phyloP scores from a whole-genome alignment of 2,329 filamentous ascomycete genomes.

The Curvularia sp. region DNA sequence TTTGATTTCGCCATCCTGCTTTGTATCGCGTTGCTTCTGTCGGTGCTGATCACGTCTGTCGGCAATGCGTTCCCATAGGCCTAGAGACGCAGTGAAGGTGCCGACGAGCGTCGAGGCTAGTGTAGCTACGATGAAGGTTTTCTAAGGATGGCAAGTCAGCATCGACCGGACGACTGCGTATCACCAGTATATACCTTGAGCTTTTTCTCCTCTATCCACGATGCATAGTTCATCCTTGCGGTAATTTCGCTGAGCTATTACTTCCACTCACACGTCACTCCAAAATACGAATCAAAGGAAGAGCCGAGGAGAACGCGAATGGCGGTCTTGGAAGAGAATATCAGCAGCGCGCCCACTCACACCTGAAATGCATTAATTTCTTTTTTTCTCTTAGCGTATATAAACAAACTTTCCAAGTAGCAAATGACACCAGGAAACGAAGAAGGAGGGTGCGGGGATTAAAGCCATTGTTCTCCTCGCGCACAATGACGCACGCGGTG shows the following conservation, averaged over 20 bases:
- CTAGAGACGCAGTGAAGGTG: conserved; percentile 55
- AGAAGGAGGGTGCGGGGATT: conserved; percentile 10
- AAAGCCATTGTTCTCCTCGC: conserved; percentile 11
- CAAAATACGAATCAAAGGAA: background rate
- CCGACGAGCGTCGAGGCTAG: conserved; percentile 55
- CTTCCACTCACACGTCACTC: conserved; percentile 11
- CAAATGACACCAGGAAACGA: background rate
- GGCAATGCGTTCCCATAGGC: conserved; percentile 53
- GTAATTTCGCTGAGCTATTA: conserved; percentile 7
- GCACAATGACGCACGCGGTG: conserved; percentile 31
- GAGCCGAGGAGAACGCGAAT: background rate
- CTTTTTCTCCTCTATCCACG: conserved; percentile 56
- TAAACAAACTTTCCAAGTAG: background rate
- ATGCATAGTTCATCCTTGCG: conserved; percentile 53
- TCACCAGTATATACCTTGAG: conserved; percentile 45
- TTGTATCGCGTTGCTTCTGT: conserved; percentile 49
- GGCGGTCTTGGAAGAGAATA: background rate
- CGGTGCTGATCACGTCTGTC: conserved; percentile 48
- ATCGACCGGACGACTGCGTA: background rate
- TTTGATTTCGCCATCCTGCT: conserved; percentile 48
- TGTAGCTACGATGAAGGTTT: conserved; percentile 57
- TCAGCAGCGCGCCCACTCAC: background rate
- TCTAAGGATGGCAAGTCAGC: conserved; percentile 31
- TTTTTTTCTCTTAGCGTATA: background rate
- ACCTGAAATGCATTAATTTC: background rate